Evolutionary conservation across 2,329 filamentous ascomycete genomes (phyloP).

Genomic region (Trichophyton schoenleinii): DNA sequence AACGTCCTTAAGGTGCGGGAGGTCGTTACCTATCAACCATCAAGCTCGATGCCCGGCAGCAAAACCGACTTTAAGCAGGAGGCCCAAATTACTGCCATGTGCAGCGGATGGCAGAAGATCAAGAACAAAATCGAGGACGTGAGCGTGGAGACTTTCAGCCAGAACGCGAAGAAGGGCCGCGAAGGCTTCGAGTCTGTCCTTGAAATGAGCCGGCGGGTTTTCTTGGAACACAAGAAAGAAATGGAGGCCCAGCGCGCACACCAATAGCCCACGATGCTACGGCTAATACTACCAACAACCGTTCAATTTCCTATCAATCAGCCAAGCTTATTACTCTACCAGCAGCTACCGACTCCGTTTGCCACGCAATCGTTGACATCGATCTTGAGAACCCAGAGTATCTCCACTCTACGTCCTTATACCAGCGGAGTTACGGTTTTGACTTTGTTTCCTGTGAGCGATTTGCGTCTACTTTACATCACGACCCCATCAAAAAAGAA

Average conservation of each 20-base stretch:
- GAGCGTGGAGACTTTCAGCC: conserved; percentile 73
- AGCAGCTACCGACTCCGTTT: background rate
- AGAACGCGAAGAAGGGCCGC: conserved; percentile 80
- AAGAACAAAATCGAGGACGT: conserved; percentile 93
- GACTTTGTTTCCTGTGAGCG: background rate
- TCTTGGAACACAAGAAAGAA: conserved; percentile 71
- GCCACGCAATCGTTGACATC: background rate
- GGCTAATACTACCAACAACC: background rate
- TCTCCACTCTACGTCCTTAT: background rate
- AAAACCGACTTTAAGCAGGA: conserved; percentile 77
- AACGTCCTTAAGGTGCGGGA: conserved; percentile 87
- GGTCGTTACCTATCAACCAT: conserved; percentile 74
- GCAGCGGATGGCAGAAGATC: conserved; percentile 93
- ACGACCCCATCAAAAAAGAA: background rate
- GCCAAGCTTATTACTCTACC: background rate
- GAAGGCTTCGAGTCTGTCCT: conserved; percentile 94
- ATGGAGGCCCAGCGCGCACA: conserved; percentile 30
- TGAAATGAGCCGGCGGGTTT: conserved; percentile 82
- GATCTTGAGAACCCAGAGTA: background rate
- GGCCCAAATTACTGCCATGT: conserved; percentile 84
- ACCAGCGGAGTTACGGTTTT: background rate
- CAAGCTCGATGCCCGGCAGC: conserved; percentile 34
- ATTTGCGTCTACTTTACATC: background rate
- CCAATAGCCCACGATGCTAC: background rate
- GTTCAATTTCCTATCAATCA: too few relatives aligned